Evolutionary conservation across 306 rosid species (phyloP), one percentile per base, ranked within the genome.

Genomic region (Oxytropis ochrocephala): DNA sequence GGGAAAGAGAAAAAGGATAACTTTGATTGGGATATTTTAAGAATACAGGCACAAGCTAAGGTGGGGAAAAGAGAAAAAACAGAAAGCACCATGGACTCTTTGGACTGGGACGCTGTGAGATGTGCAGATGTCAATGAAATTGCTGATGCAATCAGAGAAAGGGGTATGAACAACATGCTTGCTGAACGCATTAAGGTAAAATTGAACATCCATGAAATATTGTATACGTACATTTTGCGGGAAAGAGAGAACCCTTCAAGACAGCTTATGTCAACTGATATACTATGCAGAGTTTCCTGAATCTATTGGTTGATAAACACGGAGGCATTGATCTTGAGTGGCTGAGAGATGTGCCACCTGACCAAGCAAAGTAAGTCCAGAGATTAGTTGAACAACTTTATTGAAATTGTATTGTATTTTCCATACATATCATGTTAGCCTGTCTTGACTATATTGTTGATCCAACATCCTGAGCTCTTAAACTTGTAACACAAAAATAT

Each of bases 21-120:
- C 3, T 4, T 72, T 75, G 81, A 86, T 75, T 95, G 99, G 99
- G 99, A 95, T 77, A 75, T 58, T 71, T 80, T 95, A 70, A 81
- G 95, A 75, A 62, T 79, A 79, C 66, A 75, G 36, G 86, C 91
- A 74, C 88, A 84, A 73, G 74, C 80, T 18, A 75, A 71, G 64
- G 96, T 84, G 71, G 87, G 67, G 60, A 88, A 72, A 54, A 85
- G 91, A 72, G 90, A 89, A 50, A 87, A 64, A 74, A 84, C 86
- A 51, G 72, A 68, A 69, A 69, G 80, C 73, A 86, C 95, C 64
- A 77, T 89, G 96, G 96, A 95, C 83, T 87, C 97, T 29, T 67
- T 95, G 75, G 97, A 95, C 69, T 95, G 99, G 99, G 99, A 91
- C 16, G 99, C 99, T 27, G 78, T 95, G 76, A 86, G 97, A 86